Base-by-base conservation (phyloP, 176 grass and related monocot genomes). In the Juncus effusus region DNA sequence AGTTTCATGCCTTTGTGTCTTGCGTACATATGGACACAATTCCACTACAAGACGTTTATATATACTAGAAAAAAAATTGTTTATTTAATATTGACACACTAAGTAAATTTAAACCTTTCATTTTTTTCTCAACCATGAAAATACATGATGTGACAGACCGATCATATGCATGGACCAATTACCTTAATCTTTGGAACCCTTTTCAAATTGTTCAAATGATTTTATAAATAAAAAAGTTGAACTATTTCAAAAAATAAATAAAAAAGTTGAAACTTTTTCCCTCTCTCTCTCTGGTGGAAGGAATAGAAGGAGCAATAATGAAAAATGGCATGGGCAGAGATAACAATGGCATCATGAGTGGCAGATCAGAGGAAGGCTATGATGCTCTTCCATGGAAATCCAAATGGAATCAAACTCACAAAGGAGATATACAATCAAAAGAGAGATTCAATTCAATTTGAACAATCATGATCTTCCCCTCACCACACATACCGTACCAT, bases 391-490 rank as follows among this genome's bases (percentile, higher is more conserved):
- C 51, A 70, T 70, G 38, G 52, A 56, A 44, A 70, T 70, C 56
- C 19, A 13, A 54, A 68, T 68, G 45, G 10, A 68, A 68, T 68
- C 47, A 36, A 68, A 54, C 45, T 68, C 65, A 57, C 10, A 54
- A 47, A 36, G 15, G 16, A 66, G 42, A 36, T 7, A 28, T 8
- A 13, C n/a, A 16, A 5, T 42, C 12, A 37, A 55, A 40, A 56
- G 55, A 19, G 36, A n/a, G n/a, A 53, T 70, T 70, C 66, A 10
- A 53, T 70, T 70, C 66, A 70, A 70, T 53, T 70, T 56, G 66
- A 70, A 42, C 50, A 70, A 56, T 70, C 66, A 70, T 70, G 36
- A 13, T 49, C 36, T 5, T 28, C 19, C 19, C 0, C 19, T 28
- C 19, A 38, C 49, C 44, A 16, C 60, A 16, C 36, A 65, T 49